Evolutionary conservation across 1,284 basidiomycete genomes (phyloP).

Genomic region (Afroboletus lepidellus): DNA sequence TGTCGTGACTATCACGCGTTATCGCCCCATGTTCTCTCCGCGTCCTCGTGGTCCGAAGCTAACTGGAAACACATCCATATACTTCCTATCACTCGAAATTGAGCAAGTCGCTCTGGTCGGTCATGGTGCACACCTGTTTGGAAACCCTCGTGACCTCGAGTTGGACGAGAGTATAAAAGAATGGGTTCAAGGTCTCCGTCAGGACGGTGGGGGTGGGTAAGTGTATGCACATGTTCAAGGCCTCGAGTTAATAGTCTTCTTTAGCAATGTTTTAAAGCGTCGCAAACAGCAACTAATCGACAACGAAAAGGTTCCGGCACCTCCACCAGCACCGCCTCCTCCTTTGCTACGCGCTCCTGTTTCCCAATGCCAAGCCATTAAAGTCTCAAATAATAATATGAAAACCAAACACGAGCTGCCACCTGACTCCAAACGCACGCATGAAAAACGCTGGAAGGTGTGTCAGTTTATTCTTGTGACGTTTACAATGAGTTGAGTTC

Average conservation of each 20-base stretch:
- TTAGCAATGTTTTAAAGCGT: constrained; percentile 47
- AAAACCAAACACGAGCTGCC: constrained; percentile 10
- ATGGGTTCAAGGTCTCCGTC: constrained; percentile 52
- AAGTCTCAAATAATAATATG: not conserved
- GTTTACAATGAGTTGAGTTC: constrained; percentile 1
- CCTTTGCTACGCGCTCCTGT: not conserved
- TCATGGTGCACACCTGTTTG: constrained; percentile 37
- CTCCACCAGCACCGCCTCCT: not conserved
- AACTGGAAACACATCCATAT: constrained; percentile 35
- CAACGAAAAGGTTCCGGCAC: not conserved
- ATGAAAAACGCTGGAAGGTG: constrained; percentile 32
- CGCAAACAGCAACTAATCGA: constrained; percentile 31
- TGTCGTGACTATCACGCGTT: constrained; percentile 41
- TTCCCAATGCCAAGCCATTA: constrained; percentile 2
- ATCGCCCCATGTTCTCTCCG: constrained; percentile 47
- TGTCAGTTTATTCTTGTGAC: not conserved
- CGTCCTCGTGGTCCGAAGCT: constrained; percentile 40
- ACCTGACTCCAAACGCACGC: constrained; percentile 14
- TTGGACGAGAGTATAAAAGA: constrained; percentile 37
- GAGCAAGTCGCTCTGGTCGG: constrained; percentile 41
- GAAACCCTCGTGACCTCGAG: constrained; percentile 45
- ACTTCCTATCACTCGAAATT: constrained; percentile 50
- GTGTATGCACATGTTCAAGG: constrained; percentile 18
- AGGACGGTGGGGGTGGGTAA: constrained; percentile 56
- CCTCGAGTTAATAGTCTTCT: constrained; percentile 10